Evolutionary conservation across 2,329 filamentous ascomycete genomes (phyloP), one percentile per base, ranked within the genome.

Genomic region (Cladophialophora bantiana): DNA sequence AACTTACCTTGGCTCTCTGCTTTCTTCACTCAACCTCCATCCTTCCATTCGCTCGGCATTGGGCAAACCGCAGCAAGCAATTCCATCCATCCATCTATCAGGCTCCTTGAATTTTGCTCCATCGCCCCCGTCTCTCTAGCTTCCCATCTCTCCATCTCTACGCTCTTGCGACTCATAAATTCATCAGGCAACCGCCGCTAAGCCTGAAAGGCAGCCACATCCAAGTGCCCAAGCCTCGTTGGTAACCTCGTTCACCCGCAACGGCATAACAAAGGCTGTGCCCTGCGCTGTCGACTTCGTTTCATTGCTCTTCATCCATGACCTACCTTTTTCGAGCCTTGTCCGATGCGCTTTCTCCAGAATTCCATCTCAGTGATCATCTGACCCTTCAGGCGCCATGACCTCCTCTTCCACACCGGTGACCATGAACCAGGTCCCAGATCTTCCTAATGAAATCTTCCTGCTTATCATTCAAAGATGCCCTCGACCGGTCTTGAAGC

Each of bases 371-470:
- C 20, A 4, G 34, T 50, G 32, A 18, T 35, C 18, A 38, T 20
- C 32, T 62, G 35, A 42, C 18, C 38, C 32, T 53, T 48, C 52
- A 7, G 9, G 31, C 50, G 40, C 54, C 50, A 64, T 64, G 54
- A 35, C 52, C n/a, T 64, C 52, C 52, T 18, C 34, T 4, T 50
- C 53, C 32, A 18, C 42, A 7, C 54, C n/a, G 34, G 34, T 61
- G 13, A 40, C 56, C 18, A 31, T n/a, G 45, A 34, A 34, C 12
- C 59, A 42, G 20, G 42, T 52, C 36, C 65, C 65, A 20, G 62
- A 69, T 40, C 61, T 71, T n/a, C 69, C 69, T 7, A 68, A 68
- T 62, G 69, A 71, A 60, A 66, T 69, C 54, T 55, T 71, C 13
- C 58, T 69, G n/a, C 54, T 66, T 26, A 67, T 71, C 62, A 53